Conservation (phyloP, 495 filamentous ascomycete species). For the Jackrogersella multiformis region DNA sequence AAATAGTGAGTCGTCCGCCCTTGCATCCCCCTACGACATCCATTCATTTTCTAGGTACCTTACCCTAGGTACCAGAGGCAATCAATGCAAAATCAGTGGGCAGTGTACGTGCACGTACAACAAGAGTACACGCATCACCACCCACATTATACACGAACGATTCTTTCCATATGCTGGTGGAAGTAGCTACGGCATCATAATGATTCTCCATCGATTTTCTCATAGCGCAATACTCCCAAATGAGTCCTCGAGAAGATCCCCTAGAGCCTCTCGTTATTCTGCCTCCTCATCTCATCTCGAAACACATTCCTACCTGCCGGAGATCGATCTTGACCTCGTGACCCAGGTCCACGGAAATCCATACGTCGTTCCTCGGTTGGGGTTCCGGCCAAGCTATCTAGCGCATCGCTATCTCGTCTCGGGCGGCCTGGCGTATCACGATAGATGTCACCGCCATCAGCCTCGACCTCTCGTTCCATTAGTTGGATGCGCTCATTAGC, state of each 20-base stretch:
- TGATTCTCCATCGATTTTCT: background rate
- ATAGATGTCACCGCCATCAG: slow-evolving; percentile 43
- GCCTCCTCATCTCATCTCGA: slow-evolving; percentile 49
- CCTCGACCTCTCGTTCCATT: slow-evolving; percentile 47
- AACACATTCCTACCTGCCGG: slow-evolving; percentile 42
- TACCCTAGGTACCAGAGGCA: background rate
- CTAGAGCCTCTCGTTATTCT: slow-evolving; percentile 42
- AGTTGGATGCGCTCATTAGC: slow-evolving; percentile 51
- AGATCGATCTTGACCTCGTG: slow-evolving; percentile 14
- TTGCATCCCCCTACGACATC: background rate
- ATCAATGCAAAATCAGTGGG: too few relatives aligned
- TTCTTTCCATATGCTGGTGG: background rate
- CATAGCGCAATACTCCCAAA: background rate
- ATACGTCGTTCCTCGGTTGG: slow-evolving; percentile 47
- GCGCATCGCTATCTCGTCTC: slow-evolving; percentile 51
- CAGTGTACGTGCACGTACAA: slow-evolving; percentile 4
- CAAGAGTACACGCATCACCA: slow-evolving; percentile 16
- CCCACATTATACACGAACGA: slow-evolving; percentile 2
- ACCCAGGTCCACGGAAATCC: slow-evolving; percentile 38
- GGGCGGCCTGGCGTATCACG: slow-evolving; percentile 41
- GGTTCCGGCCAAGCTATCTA: slow-evolving; percentile 52
- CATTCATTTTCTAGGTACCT: too few relatives aligned
- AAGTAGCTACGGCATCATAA: background rate
- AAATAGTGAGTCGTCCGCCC: slow-evolving; percentile 9
- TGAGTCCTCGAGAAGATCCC: background rate